phyloP scores from a whole-genome alignment of 1,284 basidiomycete genomes.

The Ustilago vetiveriae region DNA sequence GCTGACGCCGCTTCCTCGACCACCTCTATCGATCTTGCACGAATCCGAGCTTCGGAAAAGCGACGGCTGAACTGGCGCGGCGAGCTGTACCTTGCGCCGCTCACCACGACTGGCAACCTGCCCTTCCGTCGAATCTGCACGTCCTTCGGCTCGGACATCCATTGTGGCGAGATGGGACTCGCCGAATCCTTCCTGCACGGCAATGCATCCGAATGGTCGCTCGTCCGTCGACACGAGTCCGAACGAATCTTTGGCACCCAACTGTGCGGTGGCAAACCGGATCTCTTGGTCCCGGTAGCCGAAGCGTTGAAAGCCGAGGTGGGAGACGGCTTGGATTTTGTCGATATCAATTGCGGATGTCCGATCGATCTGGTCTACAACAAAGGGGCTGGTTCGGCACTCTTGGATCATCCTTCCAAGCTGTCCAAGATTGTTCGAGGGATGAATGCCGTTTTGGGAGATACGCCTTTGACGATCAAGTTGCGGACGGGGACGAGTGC shows the following conservation, averaged over 20 bases:
- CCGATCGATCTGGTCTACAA: slow-evolving; percentile 96
- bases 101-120: slow-evolving; percentile 95
- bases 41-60: slow-evolving; percentile 81
- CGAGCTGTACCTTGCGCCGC: slow-evolving; percentile 89
- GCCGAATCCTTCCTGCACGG: slow-evolving; percentile 59
- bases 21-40: slow-evolving; percentile 69
- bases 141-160: slow-evolving; percentile 89
- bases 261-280: slow-evolving; percentile 70
- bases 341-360: slow-evolving; percentile 95
- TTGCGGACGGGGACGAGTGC: slow-evolving; percentile 79
- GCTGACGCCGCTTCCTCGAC: slow-evolving; percentile 23
- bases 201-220: slow-evolving; percentile 61
- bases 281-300: slow-evolving; percentile 80
- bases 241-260: slow-evolving; percentile 93
- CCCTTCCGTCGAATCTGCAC: slow-evolving; percentile 92
- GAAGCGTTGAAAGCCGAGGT: slow-evolving; percentile 80
- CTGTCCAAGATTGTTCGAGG: slow-evolving; percentile 87
- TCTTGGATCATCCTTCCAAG: slow-evolving; percentile 83
- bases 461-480: slow-evolving; percentile 94
- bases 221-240: slow-evolving; percentile 74
- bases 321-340: slow-evolving; percentile 78
- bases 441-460: slow-evolving; percentile 90
- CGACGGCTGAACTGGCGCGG: slow-evolving; percentile 82
- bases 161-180: slow-evolving; percentile 84
- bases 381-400: slow-evolving; percentile 86